Conservation (phyloP, 2,329 filamentous ascomycete species). For the Aspergillus eucalypticola region DNA sequence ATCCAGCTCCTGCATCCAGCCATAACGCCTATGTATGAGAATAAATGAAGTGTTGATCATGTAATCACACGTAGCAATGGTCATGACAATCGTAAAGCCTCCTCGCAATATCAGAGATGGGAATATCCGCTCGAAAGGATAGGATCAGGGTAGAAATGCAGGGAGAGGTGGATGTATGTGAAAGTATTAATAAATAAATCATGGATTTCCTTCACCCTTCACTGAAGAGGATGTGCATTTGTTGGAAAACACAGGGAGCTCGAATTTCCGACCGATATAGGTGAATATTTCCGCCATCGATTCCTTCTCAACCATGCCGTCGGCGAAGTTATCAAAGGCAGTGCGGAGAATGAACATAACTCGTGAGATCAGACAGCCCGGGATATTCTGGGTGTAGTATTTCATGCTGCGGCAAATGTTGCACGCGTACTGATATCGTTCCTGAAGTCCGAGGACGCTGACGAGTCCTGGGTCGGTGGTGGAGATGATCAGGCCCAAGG, state of each 20-base stretch:
- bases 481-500: slow-evolving; percentile 27
- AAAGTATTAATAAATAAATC: neutral
- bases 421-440: slow-evolving; percentile 31
- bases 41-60: too few relatives aligned
- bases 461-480: slow-evolving; percentile 24
- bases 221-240: slow-evolving; percentile 22
- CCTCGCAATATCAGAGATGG: too few relatives aligned
- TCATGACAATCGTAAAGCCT: too few relatives aligned
- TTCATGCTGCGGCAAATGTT: slow-evolving; percentile 34
- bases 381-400: slow-evolving; percentile 28
- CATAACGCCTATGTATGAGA: too few relatives aligned
- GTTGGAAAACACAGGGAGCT: slow-evolving; percentile 26
- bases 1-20: too few relatives aligned
- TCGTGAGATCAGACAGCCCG: slow-evolving; percentile 29
- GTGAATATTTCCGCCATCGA: slow-evolving; percentile 27
- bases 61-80: too few relatives aligned
- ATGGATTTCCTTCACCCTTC: neutral
- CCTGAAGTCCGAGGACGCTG: slow-evolving; percentile 21
- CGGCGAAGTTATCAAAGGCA: slow-evolving; percentile 29
- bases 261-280: slow-evolving; percentile 24
- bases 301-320: slow-evolving; percentile 29
- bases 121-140: neutral
- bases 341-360: slow-evolving; percentile 33
- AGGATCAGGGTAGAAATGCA: neutral
- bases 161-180: neutral